phyloP scores from a whole-genome alignment of 306 rosid genomes.

The Potentilla sterilis region DNA sequence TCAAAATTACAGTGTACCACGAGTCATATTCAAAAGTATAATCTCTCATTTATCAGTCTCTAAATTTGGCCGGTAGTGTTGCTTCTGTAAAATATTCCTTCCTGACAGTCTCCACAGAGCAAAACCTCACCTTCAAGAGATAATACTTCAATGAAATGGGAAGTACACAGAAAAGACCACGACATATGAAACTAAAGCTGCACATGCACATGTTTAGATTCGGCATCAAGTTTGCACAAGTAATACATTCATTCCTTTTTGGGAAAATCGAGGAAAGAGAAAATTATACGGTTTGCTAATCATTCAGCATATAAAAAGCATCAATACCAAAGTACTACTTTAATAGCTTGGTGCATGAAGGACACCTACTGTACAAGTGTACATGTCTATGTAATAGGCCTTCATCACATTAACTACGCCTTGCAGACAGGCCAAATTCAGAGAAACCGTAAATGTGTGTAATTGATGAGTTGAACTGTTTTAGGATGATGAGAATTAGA shows the following conservation, averaged over 20 bases:
- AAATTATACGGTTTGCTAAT: neutral
- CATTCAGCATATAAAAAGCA: neutral
- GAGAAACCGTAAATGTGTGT: neutral
- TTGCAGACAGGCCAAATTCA: neutral
- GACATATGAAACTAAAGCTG: neutral
- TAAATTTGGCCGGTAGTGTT: constrained; percentile 60
- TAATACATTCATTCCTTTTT: neutral
- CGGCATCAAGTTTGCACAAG: neutral
- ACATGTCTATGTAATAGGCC: neutral
- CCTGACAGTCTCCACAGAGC: constrained; percentile 67
- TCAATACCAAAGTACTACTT: neutral
- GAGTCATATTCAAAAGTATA: neutral
- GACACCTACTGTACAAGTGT: neutral
- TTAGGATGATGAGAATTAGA: neutral
- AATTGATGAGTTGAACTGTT: neutral
- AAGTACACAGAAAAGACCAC: neutral
- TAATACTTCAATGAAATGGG: neutral
- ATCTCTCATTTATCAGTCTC: constrained; percentile 37
- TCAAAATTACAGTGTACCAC: neutral
- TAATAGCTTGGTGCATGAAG: neutral
- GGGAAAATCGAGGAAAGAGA: neutral
- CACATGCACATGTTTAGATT: neutral
- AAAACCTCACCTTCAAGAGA: constrained; percentile 70
- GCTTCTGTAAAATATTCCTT: constrained; percentile 72
- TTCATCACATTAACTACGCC: neutral